These are phyloP conservation scores for Yamadazyma oceani DNA, from an alignment of 1,139 yeast genomes.

Conservation along the genomic window DNA sequence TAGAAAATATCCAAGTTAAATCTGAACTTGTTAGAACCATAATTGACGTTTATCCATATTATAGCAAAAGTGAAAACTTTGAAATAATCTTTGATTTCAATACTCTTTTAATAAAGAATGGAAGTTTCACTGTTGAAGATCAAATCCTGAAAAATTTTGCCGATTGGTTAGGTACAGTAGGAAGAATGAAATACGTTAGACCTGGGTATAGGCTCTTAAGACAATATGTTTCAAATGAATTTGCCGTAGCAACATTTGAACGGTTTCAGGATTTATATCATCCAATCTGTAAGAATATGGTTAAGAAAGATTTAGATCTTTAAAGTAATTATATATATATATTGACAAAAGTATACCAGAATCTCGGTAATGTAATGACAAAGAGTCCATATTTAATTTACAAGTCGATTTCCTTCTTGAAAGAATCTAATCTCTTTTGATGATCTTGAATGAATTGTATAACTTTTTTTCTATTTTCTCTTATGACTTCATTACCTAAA, in stretches of 20 bases:
- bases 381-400: slow-evolving; percentile 7
- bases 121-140: slow-evolving; percentile 21
- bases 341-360: no score
- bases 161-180: slow-evolving; percentile 41
- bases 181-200: slow-evolving; percentile 45
- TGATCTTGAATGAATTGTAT: slow-evolving; percentile 61
- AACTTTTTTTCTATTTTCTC: slow-evolving; percentile 57
- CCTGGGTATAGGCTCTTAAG: slow-evolving; percentile 38
- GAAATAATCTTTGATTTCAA: slow-evolving; percentile 36
- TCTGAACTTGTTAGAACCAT: slow-evolving; percentile 21
- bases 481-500: slow-evolving; percentile 47
- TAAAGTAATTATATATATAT: slow-evolving; percentile 1
- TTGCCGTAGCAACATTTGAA: slow-evolving; percentile 30
- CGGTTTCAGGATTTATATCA: slow-evolving; percentile 29
- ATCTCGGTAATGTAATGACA: no score
- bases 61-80: slow-evolving; percentile 27
- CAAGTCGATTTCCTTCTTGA: slow-evolving; percentile 38
- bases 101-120: slow-evolving; percentile 30
- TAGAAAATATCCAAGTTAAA: slow-evolving; percentile 17
- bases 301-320: slow-evolving; percentile 33
- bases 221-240: slow-evolving; percentile 27
- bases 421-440: slow-evolving; percentile 57
- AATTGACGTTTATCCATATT: slow-evolving; percentile 26
- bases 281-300: slow-evolving; percentile 41
- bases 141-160: slow-evolving; percentile 26